phyloP scores from a whole-genome alignment of 148 eudicot genomes.

The Vaccinium myrtillus region DNA sequence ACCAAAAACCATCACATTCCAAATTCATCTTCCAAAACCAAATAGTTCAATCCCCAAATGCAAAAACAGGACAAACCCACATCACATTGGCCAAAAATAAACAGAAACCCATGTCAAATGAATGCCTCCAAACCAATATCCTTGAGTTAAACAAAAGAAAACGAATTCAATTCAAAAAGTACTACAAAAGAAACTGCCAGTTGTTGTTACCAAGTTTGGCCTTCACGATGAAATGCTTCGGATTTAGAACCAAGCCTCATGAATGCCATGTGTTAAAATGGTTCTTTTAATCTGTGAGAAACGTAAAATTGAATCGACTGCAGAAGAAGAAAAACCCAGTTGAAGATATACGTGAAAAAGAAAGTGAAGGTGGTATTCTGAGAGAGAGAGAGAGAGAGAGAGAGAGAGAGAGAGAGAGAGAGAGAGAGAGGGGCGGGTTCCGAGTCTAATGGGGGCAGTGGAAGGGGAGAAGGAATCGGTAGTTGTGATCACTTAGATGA shows the following conservation, averaged over 20 bases:
- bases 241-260: constrained; percentile 69
- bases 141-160: not conserved
- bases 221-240: constrained; percentile 59
- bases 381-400: not conserved
- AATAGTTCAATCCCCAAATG: not conserved
- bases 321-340: constrained; percentile 4
- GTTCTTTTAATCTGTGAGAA: constrained; percentile 6
- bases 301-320: not conserved
- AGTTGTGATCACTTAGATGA: not conserved
- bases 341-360: not conserved
- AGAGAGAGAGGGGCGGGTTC: not conserved
- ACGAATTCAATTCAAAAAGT: not conserved
- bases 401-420: not conserved
- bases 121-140: not conserved
- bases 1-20: not conserved
- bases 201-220: constrained; percentile 54
- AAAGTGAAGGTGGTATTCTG: constrained; percentile 5
- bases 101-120: not conserved
- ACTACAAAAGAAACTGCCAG: not conserved
- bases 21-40: not conserved
- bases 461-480: constrained; percentile 21
- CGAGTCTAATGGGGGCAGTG: constrained; percentile 19
- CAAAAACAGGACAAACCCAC: not conserved
- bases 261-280: constrained; percentile 47
- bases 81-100: not conserved